Evolutionary conservation across 2,329 filamentous ascomycete genomes (phyloP).

Genomic region (Colletotrichum graminicola): DNA sequence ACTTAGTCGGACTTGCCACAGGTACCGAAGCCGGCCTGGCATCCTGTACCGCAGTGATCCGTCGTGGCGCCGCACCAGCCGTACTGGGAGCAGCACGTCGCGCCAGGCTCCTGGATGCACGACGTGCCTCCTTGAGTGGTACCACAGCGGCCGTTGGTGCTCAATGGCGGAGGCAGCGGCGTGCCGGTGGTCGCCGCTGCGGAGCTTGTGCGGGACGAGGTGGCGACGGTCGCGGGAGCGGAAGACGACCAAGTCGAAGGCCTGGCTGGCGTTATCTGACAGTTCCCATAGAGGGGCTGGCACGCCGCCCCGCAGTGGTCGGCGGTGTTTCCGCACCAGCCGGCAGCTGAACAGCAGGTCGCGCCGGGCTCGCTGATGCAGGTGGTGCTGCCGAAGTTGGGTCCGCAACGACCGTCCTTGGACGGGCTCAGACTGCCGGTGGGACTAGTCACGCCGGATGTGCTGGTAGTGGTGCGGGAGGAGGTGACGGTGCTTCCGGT

Average conservation of each 20-base stretch:
- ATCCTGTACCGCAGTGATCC: constrained; percentile 43
- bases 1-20: constrained; percentile 30
- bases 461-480: constrained; percentile 14
- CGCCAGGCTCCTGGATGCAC: constrained; percentile 42
- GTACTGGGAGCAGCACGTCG: constrained; percentile 44
- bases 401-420: constrained; percentile 48
- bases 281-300: constrained; percentile 50
- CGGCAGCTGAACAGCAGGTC: constrained; percentile 48
- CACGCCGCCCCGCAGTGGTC: constrained; percentile 56
- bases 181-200: constrained; percentile 11
- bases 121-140: constrained; percentile 42
- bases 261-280: constrained; percentile 15
- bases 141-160: constrained; percentile 47
- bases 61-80: constrained; percentile 44
- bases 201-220: constrained; percentile 17
- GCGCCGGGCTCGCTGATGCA: constrained; percentile 44
- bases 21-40: constrained; percentile 35
- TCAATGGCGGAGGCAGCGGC: constrained; percentile 16
- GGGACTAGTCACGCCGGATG: constrained; percentile 15
- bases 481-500: background rate
- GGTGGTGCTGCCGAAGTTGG: constrained; percentile 43
- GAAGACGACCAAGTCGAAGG: constrained; percentile 20
- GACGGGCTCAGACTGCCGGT: constrained; percentile 39
- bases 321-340: constrained; percentile 55
- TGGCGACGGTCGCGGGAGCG: background rate